phyloP scores from a whole-genome alignment of 108 stramenopile species.

The Stephanodiscus triporus region DNA sequence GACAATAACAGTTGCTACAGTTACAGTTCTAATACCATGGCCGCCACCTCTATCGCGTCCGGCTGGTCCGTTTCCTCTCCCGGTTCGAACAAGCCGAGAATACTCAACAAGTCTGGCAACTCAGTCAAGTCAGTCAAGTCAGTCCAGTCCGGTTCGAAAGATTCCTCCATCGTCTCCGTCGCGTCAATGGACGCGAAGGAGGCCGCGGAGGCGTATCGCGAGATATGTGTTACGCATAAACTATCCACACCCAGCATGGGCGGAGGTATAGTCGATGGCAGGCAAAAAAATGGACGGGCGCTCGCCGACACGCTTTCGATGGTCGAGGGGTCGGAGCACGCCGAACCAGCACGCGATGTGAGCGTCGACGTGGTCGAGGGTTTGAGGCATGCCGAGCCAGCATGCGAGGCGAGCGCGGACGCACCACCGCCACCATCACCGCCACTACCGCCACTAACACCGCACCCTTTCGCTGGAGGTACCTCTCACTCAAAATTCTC shows the following conservation, averaged over 20 bases:
- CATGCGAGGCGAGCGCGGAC: background rate
- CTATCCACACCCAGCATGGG: background rate
- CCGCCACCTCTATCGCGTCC: background rate
- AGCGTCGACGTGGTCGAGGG: background rate
- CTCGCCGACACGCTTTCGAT: too few relatives aligned
- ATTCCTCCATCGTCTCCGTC: background rate
- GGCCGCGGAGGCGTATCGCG: too few relatives aligned
- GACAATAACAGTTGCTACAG: too few relatives aligned
- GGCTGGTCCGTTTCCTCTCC: background rate
- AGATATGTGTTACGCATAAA: background rate
- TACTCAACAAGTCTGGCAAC: too few relatives aligned
- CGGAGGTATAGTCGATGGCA: background rate
- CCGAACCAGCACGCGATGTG: background rate
- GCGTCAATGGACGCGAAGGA: background rate
- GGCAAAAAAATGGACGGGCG: background rate
- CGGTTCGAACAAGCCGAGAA: too few relatives aligned
- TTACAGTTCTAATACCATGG: too few relatives aligned
- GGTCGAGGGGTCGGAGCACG: background rate
- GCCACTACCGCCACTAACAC: background rate
- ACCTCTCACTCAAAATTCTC: background rate
- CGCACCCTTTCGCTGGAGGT: background rate
- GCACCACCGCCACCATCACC: background rate
- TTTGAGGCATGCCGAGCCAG: conserved; percentile 1
- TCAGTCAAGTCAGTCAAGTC: too few relatives aligned
- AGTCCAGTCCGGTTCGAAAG: too few relatives aligned